Conservation (phyloP, 768 basidiomycete genomes). For the Chalciporus piperatus region DNA sequence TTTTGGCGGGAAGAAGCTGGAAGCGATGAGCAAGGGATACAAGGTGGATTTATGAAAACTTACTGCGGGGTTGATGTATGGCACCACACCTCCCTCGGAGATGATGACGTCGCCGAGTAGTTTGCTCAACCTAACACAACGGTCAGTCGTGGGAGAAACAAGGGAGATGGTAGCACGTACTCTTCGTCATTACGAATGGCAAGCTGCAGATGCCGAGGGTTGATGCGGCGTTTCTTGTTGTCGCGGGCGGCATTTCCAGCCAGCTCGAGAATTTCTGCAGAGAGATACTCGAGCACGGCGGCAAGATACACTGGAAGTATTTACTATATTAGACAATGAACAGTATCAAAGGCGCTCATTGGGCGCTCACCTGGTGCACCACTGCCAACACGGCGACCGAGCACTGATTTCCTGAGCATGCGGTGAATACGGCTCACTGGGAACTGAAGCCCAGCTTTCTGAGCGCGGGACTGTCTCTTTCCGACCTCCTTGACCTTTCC, state of each 20-base stretch:
- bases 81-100: conserved; percentile 93
- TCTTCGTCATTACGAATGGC: conserved; percentile 95
- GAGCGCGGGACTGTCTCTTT: conserved; percentile 68
- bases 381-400: conserved; percentile 82
- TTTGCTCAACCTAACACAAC: conserved; percentile 52
- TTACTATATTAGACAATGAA: not conserved
- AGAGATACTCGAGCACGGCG: conserved; percentile 88
- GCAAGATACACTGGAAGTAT: conserved; percentile 75
- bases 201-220: conserved; percentile 91
- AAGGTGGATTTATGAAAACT: not conserved
- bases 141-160: not conserved
- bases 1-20: conserved; percentile 30
- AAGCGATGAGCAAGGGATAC: not conserved
- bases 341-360: too few relatives aligned
- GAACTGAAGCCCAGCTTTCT: conserved; percentile 78
- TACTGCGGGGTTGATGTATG: conserved; percentile 69
- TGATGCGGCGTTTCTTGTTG: conserved; percentile 95
- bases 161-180: conserved; percentile 35
- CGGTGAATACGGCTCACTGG: conserved; percentile 92
- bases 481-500: conserved; percentile 53
- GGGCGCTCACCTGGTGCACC: conserved; percentile 70
- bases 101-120: conserved; percentile 83
- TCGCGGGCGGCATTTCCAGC: conserved; percentile 88
- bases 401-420: conserved; percentile 83
- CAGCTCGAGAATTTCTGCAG: conserved; percentile 91